A percentile compares a stretch with the other conserved stretches of the same genome.
Conservation (phyloP, 2,329 filamentous ascomycete genomes). For the Microdochium bolleyi region DNA sequence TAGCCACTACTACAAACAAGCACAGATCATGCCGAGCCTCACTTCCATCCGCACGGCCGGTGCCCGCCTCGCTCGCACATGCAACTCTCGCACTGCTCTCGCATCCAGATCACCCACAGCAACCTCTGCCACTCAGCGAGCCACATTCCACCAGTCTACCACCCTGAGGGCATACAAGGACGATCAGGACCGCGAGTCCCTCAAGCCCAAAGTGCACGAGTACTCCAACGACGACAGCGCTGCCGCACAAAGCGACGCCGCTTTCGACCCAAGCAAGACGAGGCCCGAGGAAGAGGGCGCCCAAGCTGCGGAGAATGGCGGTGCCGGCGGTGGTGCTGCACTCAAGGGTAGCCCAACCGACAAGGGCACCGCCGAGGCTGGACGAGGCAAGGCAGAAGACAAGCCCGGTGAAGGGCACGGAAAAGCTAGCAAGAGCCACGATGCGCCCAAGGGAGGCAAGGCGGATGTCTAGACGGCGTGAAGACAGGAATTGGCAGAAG, state of each 20-base stretch:
- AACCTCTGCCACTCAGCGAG: slow-evolving; percentile 11
- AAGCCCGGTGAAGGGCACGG: slow-evolving; percentile 23
- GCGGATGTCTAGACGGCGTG: slow-evolving; percentile 5
- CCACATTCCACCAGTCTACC: slow-evolving; percentile 22
- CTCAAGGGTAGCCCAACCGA: slow-evolving; percentile 37
- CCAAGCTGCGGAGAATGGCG: slow-evolving; percentile 16
- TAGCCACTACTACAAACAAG: neutral
- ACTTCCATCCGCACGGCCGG: slow-evolving; percentile 11
- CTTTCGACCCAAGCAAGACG: slow-evolving; percentile 63
- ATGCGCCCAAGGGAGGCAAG: slow-evolving; percentile 18
- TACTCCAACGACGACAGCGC: slow-evolving; percentile 56
- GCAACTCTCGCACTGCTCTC: slow-evolving; percentile 1
- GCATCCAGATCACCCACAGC: slow-evolving; percentile 1
- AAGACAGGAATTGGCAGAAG: no score
- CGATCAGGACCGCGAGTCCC: slow-evolving; percentile 48
- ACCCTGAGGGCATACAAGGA: slow-evolving; percentile 36
- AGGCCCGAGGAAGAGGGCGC: slow-evolving; percentile 50
- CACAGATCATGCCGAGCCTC: slow-evolving; percentile 11
- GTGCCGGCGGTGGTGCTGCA: slow-evolving; percentile 18
- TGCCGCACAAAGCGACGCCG: slow-evolving; percentile 47
- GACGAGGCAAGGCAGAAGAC: slow-evolving; percentile 10
- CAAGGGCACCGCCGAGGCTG: slow-evolving; percentile 26
- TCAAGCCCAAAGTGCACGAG: slow-evolving; percentile 60
- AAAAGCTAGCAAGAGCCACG: slow-evolving; percentile 16
- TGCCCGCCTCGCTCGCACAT: slow-evolving; percentile 4